These are phyloP conservation scores for Colletotrichum musae DNA, from an alignment of 2,329 filamentous ascomycete species.

Conservation along the genomic window DNA sequence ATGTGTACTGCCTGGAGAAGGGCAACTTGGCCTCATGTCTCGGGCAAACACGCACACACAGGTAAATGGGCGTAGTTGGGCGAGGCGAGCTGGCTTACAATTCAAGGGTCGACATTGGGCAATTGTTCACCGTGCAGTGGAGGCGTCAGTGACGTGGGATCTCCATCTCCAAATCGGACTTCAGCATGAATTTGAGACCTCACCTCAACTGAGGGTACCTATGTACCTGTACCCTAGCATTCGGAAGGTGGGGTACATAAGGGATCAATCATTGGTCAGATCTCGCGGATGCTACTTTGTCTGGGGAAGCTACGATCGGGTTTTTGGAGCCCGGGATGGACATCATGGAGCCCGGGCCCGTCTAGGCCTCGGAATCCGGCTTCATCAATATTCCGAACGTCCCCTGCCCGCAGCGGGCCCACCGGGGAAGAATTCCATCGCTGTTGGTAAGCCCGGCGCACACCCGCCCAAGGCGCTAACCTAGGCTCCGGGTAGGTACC, in stretches of 20 bases:
- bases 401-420: neutral
- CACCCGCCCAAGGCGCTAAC: constrained; percentile 25
- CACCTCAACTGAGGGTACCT: neutral
- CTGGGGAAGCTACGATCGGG: constrained; percentile 36
- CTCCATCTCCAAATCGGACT: constrained; percentile 13
- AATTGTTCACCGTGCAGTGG: constrained; percentile 8
- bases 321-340: constrained; percentile 7
- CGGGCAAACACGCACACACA: neutral
- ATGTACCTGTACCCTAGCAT: constrained; percentile 9
- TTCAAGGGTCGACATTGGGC: constrained; percentile 5
- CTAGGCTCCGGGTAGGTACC: constrained; percentile 1
- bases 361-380: constrained; percentile 26
- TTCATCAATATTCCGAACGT: constrained; percentile 19
- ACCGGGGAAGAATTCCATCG: neutral
- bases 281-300: constrained; percentile 30
- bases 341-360: neutral
- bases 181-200: no score
- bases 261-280: constrained; percentile 29
- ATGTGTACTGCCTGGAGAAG: neutral
- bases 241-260: constrained; percentile 9
- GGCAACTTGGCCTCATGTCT: neutral
- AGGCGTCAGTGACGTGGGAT: constrained; percentile 31
- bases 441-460: constrained; percentile 20
- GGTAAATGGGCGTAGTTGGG: neutral
- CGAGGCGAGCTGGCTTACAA: neutral